Conservation (phyloP, 2,329 filamentous ascomycete species). For the Aspergillus jensenii region DNA sequence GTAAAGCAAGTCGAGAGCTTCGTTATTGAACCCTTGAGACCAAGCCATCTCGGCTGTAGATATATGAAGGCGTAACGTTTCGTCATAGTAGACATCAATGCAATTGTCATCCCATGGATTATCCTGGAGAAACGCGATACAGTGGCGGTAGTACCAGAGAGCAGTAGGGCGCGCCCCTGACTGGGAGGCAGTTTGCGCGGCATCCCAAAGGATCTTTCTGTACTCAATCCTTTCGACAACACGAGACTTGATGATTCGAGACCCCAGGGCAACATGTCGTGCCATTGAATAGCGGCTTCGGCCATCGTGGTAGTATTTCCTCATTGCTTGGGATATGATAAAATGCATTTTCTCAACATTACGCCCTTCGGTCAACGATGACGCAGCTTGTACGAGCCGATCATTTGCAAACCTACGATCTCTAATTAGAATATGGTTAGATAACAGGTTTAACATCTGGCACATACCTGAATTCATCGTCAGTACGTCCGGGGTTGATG, state of each 20-base stretch:
- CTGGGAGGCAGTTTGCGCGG: conserved; percentile 74
- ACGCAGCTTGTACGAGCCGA: conserved; percentile 75
- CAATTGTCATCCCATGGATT: conserved; percentile 70
- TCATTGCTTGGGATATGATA: conserved; percentile 76
- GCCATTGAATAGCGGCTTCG: conserved; percentile 70
- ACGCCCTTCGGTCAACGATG: conserved; percentile 65
- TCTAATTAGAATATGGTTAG: conserved; percentile 1
- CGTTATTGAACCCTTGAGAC: conserved; percentile 69
- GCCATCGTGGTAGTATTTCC: conserved; percentile 67
- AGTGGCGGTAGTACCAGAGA: conserved; percentile 75
- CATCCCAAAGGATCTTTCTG: conserved; percentile 73
- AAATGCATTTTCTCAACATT: conserved; percentile 83
- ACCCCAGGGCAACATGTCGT: conserved; percentile 75
- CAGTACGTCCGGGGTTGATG: conserved; percentile 75
- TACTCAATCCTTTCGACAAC: conserved; percentile 64
- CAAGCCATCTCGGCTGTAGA: conserved; percentile 80
- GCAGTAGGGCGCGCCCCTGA: conserved; percentile 81
- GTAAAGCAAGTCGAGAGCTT: conserved; percentile 67
- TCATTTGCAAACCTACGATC: conserved; percentile 74
- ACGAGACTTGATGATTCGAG: conserved; percentile 69
- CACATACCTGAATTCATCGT: conserved; percentile 69
- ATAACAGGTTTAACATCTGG: background rate
- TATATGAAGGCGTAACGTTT: conserved; percentile 77
- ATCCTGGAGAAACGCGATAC: conserved; percentile 74
- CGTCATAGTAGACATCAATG: conserved; percentile 77